Evolutionary conservation across 1,284 basidiomycete genomes (phyloP).

Genomic region (Ganoderma sinense): DNA sequence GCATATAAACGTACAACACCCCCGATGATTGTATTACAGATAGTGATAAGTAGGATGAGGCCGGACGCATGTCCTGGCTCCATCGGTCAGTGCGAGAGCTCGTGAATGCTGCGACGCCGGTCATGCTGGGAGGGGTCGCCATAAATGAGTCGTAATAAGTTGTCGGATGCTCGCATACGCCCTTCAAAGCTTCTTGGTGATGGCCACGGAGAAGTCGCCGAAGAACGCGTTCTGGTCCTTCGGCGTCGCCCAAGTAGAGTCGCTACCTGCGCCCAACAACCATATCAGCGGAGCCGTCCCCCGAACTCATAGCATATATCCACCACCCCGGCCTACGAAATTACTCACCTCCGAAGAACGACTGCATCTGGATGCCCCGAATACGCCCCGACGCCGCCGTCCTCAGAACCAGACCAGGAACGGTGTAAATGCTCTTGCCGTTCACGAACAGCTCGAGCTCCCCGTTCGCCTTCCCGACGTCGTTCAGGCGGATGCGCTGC

Average conservation of each 20-base stretch:
- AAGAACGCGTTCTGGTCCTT: conserved; percentile 65
- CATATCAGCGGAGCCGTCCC: neutral
- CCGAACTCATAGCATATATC: neutral
- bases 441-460: conserved; percentile 63
- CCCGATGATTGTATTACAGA: no score
- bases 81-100: neutral
- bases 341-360: conserved; percentile 68
- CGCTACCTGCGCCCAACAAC: conserved; percentile 46
- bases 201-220: conserved; percentile 69
- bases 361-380: conserved; percentile 70
- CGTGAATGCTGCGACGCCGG: neutral
- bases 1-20: no score
- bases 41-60: no score
- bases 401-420: conserved; percentile 57
- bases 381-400: conserved; percentile 53
- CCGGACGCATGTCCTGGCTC: no score
- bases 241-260: conserved; percentile 57
- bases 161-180: no score
- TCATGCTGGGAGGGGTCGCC: neutral
- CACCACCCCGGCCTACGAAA: neutral
- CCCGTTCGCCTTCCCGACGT: conserved; percentile 62
- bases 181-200: conserved; percentile 55
- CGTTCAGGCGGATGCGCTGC: conserved; percentile 69
- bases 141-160: neutral
- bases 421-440: conserved; percentile 62